These are phyloP conservation scores for Alternaria burnsii DNA, from an alignment of 2,329 filamentous ascomycete genomes.

Conservation along the genomic window DNA sequence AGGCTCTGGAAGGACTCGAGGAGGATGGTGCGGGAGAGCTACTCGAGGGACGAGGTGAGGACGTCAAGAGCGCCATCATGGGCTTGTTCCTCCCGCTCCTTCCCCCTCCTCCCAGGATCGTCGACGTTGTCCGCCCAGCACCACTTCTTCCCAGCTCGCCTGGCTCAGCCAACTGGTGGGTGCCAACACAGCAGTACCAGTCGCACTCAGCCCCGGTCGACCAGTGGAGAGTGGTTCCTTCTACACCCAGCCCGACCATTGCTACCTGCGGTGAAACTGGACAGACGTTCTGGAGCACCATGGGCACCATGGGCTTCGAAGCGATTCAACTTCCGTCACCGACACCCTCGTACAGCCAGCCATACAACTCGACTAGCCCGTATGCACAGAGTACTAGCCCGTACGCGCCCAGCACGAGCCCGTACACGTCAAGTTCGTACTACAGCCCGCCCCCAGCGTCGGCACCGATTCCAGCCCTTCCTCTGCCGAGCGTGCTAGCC, in stretches of 20 bases:
- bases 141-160: slow-evolving; percentile 86
- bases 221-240: slow-evolving; percentile 89
- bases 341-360: slow-evolving; percentile 80
- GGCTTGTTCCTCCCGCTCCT: slow-evolving; percentile 85
- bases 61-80: slow-evolving; percentile 88
- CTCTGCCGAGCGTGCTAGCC: slow-evolving; percentile 85
- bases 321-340: slow-evolving; percentile 79
- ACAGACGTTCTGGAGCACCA: slow-evolving; percentile 79
- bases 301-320: slow-evolving; percentile 67
- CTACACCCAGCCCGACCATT: slow-evolving; percentile 76
- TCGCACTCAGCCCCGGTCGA: slow-evolving; percentile 77
- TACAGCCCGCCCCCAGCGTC: slow-evolving; percentile 81
- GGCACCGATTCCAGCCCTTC: slow-evolving; percentile 77
- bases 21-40: slow-evolving; percentile 96
- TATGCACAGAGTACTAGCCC: slow-evolving; percentile 51
- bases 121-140: slow-evolving; percentile 87
- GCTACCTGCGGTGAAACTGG: slow-evolving; percentile 77
- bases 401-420: slow-evolving; percentile 59
- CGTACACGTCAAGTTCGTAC: slow-evolving; percentile 76
- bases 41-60: slow-evolving; percentile 87
- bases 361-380: slow-evolving; percentile 51
- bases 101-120: slow-evolving; percentile 84
- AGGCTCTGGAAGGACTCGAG: slow-evolving; percentile 92
- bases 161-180: slow-evolving; percentile 79
- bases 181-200: slow-evolving; percentile 66